Evolutionary conservation across 2,329 filamentous ascomycete species (phyloP), one percentile per base, ranked within the genome.

Genomic region (Dendrostoma leiphaemia): DNA sequence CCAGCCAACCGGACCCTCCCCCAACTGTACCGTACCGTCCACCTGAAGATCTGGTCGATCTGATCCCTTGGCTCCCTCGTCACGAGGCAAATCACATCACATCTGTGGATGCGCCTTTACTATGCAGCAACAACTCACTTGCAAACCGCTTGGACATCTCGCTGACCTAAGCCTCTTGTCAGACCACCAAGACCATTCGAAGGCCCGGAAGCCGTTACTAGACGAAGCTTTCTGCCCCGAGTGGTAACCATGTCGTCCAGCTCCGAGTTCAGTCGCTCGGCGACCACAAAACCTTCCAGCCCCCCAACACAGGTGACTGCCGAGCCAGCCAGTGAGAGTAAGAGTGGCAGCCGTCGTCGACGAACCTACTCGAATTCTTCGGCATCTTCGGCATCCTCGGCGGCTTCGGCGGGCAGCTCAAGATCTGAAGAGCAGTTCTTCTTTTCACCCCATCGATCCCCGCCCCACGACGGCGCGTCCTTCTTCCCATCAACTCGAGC

Each of bases 321-420:
- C 26, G 47, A 41, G n/a, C 13, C n/a, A 17, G 37, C n/a, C 13
- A 47, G 15, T 7, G 29, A 44, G 21, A 29, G 24, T 29, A 48
- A 54, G 24, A 45, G 24, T 29, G 28, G 17, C 17, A 46, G 19
- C 40, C 41, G 24, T 23, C 59, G 52, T 21, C 50, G 44, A 31
- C 51, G 62, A 19, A 51, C 53, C 13, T 43, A 76, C 56, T 80
- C 78, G 51, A 75, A 69, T 62, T 77, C 76, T 12, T 77, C 77
- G 37, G 74, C 78, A 41, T 68, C 65, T 60, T 70, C 67, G n/a
- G n/a, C n/a, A n/a, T 77, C 76, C 10, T 77, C 77, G 37, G 74
- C 78, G 40, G 67, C 65, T 60, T 70, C 67, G 29, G 64, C 63
- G 12, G 56, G 60, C 21, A 62, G 62, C 32, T 59, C 63, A 31